These are phyloP conservation scores for Fusarium goolgardi DNA, from an alignment of 2,329 filamentous ascomycete species.

Conservation along the genomic window DNA sequence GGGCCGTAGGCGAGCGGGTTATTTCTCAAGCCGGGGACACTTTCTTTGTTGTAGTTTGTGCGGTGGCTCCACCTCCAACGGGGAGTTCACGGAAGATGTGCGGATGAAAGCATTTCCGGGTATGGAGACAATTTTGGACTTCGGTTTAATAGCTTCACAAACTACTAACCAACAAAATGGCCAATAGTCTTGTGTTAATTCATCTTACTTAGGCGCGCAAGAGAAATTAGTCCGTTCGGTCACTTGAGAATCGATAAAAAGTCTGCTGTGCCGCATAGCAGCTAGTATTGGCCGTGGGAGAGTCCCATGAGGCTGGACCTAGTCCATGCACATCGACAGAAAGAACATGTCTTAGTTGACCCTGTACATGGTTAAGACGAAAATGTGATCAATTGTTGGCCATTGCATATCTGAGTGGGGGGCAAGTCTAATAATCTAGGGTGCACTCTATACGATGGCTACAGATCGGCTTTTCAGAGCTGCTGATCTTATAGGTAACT, in stretches of 20 bases:
- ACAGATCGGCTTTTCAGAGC: neutral
- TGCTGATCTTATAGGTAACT: slow-evolving; percentile 2
- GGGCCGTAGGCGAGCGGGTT: slow-evolving; percentile 38
- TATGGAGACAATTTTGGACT: slow-evolving; percentile 14
- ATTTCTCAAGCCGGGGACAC: slow-evolving; percentile 32
- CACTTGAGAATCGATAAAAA: neutral
- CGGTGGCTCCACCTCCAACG: slow-evolving; percentile 38
- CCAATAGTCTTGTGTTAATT: neutral
- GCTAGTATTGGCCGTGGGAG: slow-evolving; percentile 18
- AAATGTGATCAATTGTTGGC: slow-evolving; percentile 11
- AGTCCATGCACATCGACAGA: slow-evolving; percentile 14
- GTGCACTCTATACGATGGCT: neutral
- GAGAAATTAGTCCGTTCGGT: slow-evolving; percentile 1
- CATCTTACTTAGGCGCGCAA: slow-evolving; percentile 1
- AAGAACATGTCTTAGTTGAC: slow-evolving; percentile 23
- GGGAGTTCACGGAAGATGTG: slow-evolving; percentile 41
- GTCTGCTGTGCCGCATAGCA: neutral
- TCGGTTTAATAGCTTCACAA: slow-evolving; percentile 15
- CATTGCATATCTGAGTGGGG: slow-evolving; percentile 24
- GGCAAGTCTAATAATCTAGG: slow-evolving; percentile 3
- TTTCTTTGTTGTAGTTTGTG: slow-evolving; percentile 38
- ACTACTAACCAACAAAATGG: slow-evolving; percentile 12
- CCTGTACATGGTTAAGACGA: slow-evolving; percentile 1
- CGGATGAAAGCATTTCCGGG: slow-evolving; percentile 21
- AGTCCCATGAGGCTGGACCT: slow-evolving; percentile 23